Base-by-base conservation (phyloP, 1,284 basidiomycete species). In the Mycena sp. region DNA sequence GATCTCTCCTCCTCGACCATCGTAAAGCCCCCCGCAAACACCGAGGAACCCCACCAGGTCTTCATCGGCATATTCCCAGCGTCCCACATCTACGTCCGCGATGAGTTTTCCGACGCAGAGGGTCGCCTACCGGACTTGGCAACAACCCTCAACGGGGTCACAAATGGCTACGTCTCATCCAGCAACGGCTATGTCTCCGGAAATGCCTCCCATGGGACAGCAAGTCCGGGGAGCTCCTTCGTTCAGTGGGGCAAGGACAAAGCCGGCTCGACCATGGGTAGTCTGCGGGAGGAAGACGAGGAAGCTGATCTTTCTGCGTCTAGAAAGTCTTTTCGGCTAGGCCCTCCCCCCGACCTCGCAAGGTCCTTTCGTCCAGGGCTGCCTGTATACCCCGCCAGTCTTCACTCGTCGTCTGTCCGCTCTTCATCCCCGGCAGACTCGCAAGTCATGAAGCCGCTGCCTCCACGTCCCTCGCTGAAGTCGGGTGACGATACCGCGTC, bases 51-150 rank as follows among this genome's bases (percentile, higher is more conserved):
- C 0, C 90, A 93, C 64, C 93, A 96, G 70, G 95, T 99, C 40
- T 93, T 94, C 75, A 94, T 99, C 61, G 97, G 96, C 61, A 96
- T 99, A 69, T 99, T 99, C 74, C 96, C 96, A 1, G 91, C 93
- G 0, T 92, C 93, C 4, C 94, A 96, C 74, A 91, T 98, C 55
- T 90, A 93, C 73, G 85, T 96, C 63, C 91, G 95, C 37, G 95
- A 97, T 72, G 88, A 96, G 71, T 83, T 96, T 23, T 88, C 93
- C 4, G 95, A 96, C 74, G 95, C 95, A 4, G 94, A 96, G 74
- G 92, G 93, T 16, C 87, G 92, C 52, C 86, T 98, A 1, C 87
- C 89, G 1, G 89, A 90, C 58, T 85, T 92, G 17, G 90, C 87
- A 17, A 81, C 66, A 26, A 67, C 65, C 19, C 53, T 70, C 12